Evolutionary conservation across 306 rosid genomes (phyloP).

Genomic region (Rosa persica): DNA sequence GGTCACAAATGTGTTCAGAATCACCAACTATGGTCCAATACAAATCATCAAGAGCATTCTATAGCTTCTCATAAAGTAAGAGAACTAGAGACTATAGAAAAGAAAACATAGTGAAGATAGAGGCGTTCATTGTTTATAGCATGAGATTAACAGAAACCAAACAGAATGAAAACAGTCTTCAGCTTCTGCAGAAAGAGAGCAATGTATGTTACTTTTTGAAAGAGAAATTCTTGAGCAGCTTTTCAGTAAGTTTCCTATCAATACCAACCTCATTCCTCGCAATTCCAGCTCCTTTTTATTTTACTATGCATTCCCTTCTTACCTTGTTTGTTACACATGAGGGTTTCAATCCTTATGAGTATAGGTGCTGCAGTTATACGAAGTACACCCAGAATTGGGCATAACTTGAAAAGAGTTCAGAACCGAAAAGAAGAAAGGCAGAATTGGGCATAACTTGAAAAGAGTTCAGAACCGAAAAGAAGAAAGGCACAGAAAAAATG

Average conservation of each 20-base stretch:
- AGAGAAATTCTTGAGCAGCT: slow-evolving; percentile 76
- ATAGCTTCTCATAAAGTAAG: not conserved
- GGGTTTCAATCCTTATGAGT: too few species aligned
- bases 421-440: too few species aligned
- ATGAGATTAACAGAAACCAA: not conserved
- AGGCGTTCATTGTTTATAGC: not conserved
- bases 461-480: not conserved
- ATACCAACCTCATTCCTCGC: slow-evolving; percentile 17
- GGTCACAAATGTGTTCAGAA: not conserved
- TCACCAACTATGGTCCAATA: not conserved
- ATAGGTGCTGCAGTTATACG: too few species aligned
- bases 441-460: not conserved
- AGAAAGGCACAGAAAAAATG: not conserved
- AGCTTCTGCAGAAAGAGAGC: not conserved
- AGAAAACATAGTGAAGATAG: not conserved
- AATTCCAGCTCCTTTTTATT: too few species aligned
- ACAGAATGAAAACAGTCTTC: not conserved
- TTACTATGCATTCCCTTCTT: too few species aligned
- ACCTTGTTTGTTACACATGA: too few species aligned
- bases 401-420: not conserved
- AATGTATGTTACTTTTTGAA: slow-evolving; percentile 57
- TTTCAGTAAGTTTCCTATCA: slow-evolving; percentile 83
- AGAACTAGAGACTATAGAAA: not conserved
- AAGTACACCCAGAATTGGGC: not conserved
- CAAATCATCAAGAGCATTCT: not conserved